Evolutionary conservation across 257 asterid species (phyloP), one percentile per base, ranked within the genome.

Genomic region (Prunella vulgaris): DNA sequence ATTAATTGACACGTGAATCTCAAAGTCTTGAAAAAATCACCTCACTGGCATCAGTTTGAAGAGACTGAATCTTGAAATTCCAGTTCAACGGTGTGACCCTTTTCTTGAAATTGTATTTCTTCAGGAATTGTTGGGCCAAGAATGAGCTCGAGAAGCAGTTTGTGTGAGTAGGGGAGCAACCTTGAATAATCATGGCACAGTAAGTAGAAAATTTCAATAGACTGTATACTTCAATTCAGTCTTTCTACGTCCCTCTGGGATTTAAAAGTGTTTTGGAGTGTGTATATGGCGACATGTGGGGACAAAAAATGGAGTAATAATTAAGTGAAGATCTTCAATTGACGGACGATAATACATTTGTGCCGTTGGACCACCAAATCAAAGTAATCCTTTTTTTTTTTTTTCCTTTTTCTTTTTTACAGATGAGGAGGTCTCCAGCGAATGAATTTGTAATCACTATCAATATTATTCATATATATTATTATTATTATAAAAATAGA

Each of bases 131-230:
- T 30, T 71, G 51, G 64, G 24, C 57, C 66, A 35, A 59, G 40
- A 79, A 15, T 24, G 76, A 66, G 73, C 22, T 38, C 48, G 64
- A 28, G 33, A 72, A 73, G 62, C 75, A 70, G 69, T 62, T 70
- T 61, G 32, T 14, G 52, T 66, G 66, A 10, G 70, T 27, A 14
- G 69, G 18, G 21, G 15, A 30, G 53, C 70, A 71, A 46, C 62
- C 21, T 44, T 59, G 84, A 59, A 64, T 66, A 32, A 77, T 79
- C 86, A 82, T 79, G 53, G 78, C 68, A 63, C 4, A 61, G 63
- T 32, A 33, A 56, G 64, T 21, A 53, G 46, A 76, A 66, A 56
- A 20, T 46, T 27, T 56, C 72, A 53, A 51, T 54, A 9, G 10
- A 33, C 10, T 68, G 60, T 37, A 21, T 44, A 44, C 5, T n/a